A percentile compares a stretch with the other conserved stretches of the same genome.
Conservation (phyloP, 2,329 filamentous ascomycete genomes). For the Fusarium mangiferae region DNA sequence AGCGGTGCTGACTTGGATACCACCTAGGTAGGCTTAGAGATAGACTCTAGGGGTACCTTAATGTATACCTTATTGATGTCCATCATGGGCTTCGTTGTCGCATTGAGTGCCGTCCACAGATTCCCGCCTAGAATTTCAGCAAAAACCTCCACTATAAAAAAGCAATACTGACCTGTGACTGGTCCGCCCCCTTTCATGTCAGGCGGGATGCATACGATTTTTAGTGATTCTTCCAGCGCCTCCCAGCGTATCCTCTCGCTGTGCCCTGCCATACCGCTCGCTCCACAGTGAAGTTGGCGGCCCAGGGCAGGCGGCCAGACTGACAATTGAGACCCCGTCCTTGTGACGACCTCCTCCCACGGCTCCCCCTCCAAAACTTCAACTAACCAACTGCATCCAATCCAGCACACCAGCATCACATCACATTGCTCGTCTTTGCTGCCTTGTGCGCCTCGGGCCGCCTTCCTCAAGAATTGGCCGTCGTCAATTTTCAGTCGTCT, state of each 20-base stretch:
- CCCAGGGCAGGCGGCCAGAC: conserved; percentile 17
- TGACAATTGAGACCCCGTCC: conserved; percentile 21
- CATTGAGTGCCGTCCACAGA: neutral
- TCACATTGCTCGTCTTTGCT: conserved; percentile 32
- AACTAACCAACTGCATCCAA: conserved; percentile 34
- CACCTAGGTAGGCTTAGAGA: neutral
- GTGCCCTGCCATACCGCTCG: conserved; percentile 16
- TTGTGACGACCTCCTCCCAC: conserved; percentile 42
- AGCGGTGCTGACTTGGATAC: neutral
- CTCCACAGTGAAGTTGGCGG: conserved; percentile 20
- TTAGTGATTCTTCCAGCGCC: conserved; percentile 20
- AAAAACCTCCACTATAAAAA: conserved; percentile 9
- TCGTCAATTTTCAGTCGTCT: conserved; percentile 5
- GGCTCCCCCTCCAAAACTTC: conserved; percentile 38
- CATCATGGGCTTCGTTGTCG: neutral
- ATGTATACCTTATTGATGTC: neutral
- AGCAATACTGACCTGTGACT: conserved; percentile 13
- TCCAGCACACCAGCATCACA: conserved; percentile 23
- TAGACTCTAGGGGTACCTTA: neutral
- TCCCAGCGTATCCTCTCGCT: conserved; percentile 20
- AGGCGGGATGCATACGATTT: conserved; percentile 11
- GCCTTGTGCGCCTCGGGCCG: conserved; percentile 32
- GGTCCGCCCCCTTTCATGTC: conserved; percentile 2
- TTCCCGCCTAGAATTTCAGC: neutral
- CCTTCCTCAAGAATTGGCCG: conserved; percentile 18